Base-by-base conservation (phyloP, 2,329 filamentous ascomycete species). In the Neofusicoccum sp. region DNA sequence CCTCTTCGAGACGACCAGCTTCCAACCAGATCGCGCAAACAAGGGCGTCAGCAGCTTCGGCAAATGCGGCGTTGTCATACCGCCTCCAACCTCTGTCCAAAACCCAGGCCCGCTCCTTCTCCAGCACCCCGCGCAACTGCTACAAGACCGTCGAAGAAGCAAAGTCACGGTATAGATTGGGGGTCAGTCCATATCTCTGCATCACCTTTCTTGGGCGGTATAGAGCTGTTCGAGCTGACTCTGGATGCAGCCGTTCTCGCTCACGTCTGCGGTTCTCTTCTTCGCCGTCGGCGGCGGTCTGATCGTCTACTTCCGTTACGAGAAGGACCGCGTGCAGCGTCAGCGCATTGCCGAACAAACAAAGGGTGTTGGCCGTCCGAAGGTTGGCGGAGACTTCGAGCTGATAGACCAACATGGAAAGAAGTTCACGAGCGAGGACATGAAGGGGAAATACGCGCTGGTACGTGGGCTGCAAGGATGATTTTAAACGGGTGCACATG, bases 321-420 rank as follows among this genome's bases (percentile, higher is more conserved):
- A 99, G 78, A 98, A 98, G 82, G 87, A 87, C 70, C 89, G 95
- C 72, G 89, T 99, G 87, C 89, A 95, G 74, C 87, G 93, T 66
- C 91, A 93, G 81, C 86, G 93, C 63, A 87, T 97, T 69, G 93
- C 93, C 6, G 93, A 98, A 74, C 90, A 94, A 70, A 90, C 90
- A 68, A 99, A 99, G 80, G 93, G 94, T 9, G 89, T 97, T 5
- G 95, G 95, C 1, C 89, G 87, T 74, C 95, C 95, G 37, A 96
- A 96, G 81, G 93, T 99, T 60, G 95, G 95, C 62, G 95, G 95
- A 0, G 82, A 88, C 0, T 98, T 99, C 76, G 83, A 88, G 67
- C 80, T 99, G 70, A 80, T 90, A 43, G 92, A 98, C 78, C 88
- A 97, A 71, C 81, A 96, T 66, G 93, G 93, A 56, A 86, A 87